Base-by-base conservation (phyloP, 1,284 basidiomycete genomes). In the Fomitopsis palustris region DNA sequence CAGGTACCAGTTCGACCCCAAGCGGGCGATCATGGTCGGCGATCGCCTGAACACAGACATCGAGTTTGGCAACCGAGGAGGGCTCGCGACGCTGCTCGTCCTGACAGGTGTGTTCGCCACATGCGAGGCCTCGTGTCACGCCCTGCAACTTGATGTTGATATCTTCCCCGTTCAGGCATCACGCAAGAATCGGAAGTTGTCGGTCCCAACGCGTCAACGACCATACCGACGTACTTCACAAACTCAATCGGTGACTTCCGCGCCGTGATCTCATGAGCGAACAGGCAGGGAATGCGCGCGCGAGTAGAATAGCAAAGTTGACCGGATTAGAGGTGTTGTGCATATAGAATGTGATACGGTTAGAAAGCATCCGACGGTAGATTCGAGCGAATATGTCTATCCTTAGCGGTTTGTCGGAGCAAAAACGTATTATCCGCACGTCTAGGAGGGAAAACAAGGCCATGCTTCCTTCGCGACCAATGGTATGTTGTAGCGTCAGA, bases 1-100 rank as follows among this genome's bases (percentile, higher is more conserved):
- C 66, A 95, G 93, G 74, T 87, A 96, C 67, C 72, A 91, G 51
- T 95, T 93, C 70, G 91, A 98, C 73, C 90, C 90, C 38, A 76
- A 81, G 58, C 81, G 88, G 53, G 95, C 96, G 1, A 85, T 99
- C 69, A 97, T 99, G 92, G 83, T 98, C 43, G 96, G 96, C 41
- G 96, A 99, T 75, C 86, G 97, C 60, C 80, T 99, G 61, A 89
- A 93, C 68, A 99, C 97, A 1, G 97, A 99, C 74, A 95, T 97
- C 67, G 75, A 91, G 52, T 99, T 99, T 68, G 96, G 94, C 49
- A 83, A 93, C 72, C 83, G 84, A 49, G 94, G 94, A 25, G 92
- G 92, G 14, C 80, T 98, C 21, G 76, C 91, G 16, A 96, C 95
- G 1, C 77, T 98, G 55, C 84, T 98, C 43, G 97, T 99, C 54